Evolutionary conservation across 73 alveolate genomes (phyloP), one percentile per base, ranked within the genome.

Genomic region (Tetrahymena thermophila): DNA sequence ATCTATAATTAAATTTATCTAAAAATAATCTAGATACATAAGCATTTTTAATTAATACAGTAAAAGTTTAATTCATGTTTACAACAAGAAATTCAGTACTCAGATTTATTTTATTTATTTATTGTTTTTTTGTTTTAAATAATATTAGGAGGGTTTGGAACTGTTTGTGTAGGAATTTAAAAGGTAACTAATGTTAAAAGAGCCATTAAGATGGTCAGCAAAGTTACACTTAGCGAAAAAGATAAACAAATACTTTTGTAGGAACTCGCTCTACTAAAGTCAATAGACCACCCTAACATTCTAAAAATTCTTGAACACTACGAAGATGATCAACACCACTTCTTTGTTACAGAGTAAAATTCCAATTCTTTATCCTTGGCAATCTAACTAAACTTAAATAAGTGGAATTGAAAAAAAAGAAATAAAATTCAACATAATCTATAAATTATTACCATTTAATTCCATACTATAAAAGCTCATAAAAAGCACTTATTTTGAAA

Each of bases 221-320:
- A 98, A 96, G 96, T 98, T 34, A 85, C 95, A 21, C 93, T 95
- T 25, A 34, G 83, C 17, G 94, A 95, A 37, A 94, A 95, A 37
- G 97, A 95, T 56, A 95, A 85, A 35, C 83, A 43, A 43, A 95
- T 85, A 85, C 94, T 95, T 13, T 95, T 95, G 38, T 34, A 94
- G 6, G 99, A 98, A 96, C 96, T 98, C 85, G 93, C 97, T 93
- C 97, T 98, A 17, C 94, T 98, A 34, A 98, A 97, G 96, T 94
- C 96, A 95, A 93, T 98, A 56, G 99, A 98, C 50, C 99, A 98
- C 95, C 99, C 99, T 10, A 97, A 98, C 96, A 98, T 98, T 57
- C 98, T 98, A 19, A 98, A 97, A 96, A 58, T 98, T 93, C 98
- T 95, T 96, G 99, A 98, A 95, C 97, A 96, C 95, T 98, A 94